Base-by-base conservation (phyloP, 1,284 basidiomycete species). In the Thecaphora thlaspeos region DNA sequence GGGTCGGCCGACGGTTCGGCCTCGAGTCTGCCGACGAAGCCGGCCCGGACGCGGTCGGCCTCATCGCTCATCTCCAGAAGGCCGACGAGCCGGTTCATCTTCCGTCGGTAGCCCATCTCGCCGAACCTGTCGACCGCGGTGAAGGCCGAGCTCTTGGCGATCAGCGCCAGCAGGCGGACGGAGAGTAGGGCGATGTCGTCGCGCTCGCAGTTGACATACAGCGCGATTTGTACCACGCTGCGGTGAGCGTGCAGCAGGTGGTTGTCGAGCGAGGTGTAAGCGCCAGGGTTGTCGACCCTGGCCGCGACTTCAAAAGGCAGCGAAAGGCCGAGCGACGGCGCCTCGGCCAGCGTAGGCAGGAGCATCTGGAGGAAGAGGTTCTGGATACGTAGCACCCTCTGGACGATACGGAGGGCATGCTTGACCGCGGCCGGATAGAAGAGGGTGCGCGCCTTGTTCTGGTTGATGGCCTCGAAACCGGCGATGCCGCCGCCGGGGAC, bases 321-420 rank as follows among this genome's bases (percentile, higher is more conserved):
- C 22, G 55, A 50, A 2, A 57, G 53, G 22, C 67, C 67, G 30
- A 41, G 51, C 37, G 55, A 46, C 17, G 32, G 45, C 10, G 64
- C 55, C 45, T 91, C 87, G 9, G 84, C 80, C 7, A 94, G 83
- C 4, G 88, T 80, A 2, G 92, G 90, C 12, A 95, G 81, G 41
- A 96, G 84, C 17, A 93, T 86, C 55, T 96, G 91, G 41, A 92
- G 82, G 81, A 94, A 97, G 46, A 90, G 83, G 47, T 89, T 86
- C 76, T 97, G 92, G 28, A 92, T 83, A 51, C 90, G 88, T 49
- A 96, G 81, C 0, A 90, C 84, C 2, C 91, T 85, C 62, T 87
- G 84, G 24, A 91, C 82, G 64, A 95, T 91, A 55, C 91, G 83
- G 40, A 98, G 81, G 4, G 90, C 85, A 17, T 89, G 86, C 24